Evolutionary conservation across 805 yeast genomes (phyloP).

Genomic region (Lachancea thermotolerans): DNA sequence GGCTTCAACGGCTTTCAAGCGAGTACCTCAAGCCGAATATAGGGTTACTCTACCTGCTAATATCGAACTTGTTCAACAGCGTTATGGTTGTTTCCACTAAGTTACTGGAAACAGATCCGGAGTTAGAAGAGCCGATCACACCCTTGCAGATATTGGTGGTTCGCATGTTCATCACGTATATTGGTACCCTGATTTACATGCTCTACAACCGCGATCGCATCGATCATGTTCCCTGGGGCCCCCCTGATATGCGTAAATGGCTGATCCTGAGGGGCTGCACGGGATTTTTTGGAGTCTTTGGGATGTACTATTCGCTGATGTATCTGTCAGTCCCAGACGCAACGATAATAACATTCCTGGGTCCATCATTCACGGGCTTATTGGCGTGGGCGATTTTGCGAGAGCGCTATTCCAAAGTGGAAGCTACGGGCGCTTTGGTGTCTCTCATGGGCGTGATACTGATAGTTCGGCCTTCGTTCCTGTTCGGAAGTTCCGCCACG

Average conservation of each 20-base stretch:
- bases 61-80: conserved; percentile 69
- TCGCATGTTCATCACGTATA: conserved; percentile 68
- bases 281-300: conserved; percentile 78
- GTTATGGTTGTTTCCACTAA: conserved; percentile 72
- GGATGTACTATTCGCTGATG: conserved; percentile 66
- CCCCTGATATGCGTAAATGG: conserved; percentile 46
- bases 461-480: conserved; percentile 73
- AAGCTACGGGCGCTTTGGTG: conserved; percentile 59
- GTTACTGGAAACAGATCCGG: conserved; percentile 59
- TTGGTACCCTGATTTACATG: conserved; percentile 54
- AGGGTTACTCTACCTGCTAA: conserved; percentile 53
- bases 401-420: conserved; percentile 60
- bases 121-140: conserved; percentile 51
- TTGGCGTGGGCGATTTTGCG: conserved; percentile 61
- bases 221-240: conserved; percentile 65
- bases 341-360: conserved; percentile 67
- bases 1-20: conserved; percentile 6
- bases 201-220: conserved; percentile 36
- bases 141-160: conserved; percentile 74
- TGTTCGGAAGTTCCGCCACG: conserved; percentile 41
- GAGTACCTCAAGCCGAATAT: conserved; percentile 31
- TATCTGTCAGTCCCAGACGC: conserved; percentile 77
- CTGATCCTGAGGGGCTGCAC: conserved; percentile 57
- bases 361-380: conserved; percentile 71
- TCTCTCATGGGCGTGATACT: conserved; percentile 72